Evolutionary conservation across 345 rosid species (phyloP).

Genomic region (Rubroshorea leprosula): DNA sequence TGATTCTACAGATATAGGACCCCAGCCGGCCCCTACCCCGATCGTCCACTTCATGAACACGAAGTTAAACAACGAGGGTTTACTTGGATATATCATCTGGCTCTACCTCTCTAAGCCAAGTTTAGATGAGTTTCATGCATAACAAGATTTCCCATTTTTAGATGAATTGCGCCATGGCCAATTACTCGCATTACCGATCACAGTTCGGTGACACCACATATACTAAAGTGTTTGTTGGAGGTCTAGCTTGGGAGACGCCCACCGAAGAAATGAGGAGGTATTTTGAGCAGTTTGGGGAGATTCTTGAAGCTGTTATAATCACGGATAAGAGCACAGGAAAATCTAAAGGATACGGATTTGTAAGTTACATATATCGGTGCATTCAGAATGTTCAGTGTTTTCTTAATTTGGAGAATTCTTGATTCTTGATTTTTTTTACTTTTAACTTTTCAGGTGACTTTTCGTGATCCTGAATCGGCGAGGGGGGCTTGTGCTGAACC

Average conservation of each 20-base stretch:
- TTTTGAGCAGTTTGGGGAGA: constrained; percentile 88
- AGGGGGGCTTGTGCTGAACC: constrained; percentile 72
- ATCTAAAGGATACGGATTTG: constrained; percentile 96
- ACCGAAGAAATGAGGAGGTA: constrained; percentile 75
- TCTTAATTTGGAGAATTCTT: too few species aligned
- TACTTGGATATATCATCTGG: too few species aligned
- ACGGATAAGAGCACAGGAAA: constrained; percentile 74
- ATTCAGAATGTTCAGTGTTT: too few species aligned
- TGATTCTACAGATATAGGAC: too few species aligned
- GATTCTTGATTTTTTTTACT: too few species aligned
- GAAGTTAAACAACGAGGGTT: too few species aligned
- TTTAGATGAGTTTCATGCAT: too few species aligned
- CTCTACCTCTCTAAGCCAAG: too few species aligned
- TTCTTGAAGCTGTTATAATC: constrained; percentile 94
- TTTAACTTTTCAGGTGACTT: constrained; percentile 51
- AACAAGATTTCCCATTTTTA: constrained; percentile 10
- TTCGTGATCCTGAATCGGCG: constrained; percentile 86
- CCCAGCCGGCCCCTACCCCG: too few species aligned
- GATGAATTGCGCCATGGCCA: constrained; percentile 37
- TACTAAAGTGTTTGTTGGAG: constrained; percentile 89
- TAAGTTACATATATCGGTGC: too few species aligned
- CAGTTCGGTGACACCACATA: constrained; percentile 89
- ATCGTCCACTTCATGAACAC: too few species aligned
- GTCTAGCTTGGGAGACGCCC: constrained; percentile 95
- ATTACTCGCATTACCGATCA: constrained; percentile 65